Base-by-base conservation (phyloP, 1,284 basidiomycete species). In the Papiliotrema fonsecae region DNA sequence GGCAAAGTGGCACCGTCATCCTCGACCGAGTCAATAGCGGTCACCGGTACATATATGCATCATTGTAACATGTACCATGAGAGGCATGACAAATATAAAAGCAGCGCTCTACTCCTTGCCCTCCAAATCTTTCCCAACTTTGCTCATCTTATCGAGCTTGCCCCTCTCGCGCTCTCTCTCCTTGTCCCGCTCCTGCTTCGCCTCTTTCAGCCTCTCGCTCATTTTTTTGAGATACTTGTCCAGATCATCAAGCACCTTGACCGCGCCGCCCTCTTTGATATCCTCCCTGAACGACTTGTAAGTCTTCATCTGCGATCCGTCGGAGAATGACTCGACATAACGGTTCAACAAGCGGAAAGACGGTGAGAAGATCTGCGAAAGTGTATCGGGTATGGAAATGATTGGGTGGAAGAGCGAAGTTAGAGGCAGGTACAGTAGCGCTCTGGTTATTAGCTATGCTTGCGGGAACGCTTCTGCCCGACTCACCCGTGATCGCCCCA, bases 71-170 rank as follows among this genome's bases (percentile, higher is more conserved):
- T n/a, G n/a, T n/a, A n/a, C n/a, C n/a, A n/a, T n/a, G n/a, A n/a
- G n/a, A n/a, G n/a, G n/a, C n/a, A n/a, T n/a, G n/a, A n/a, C n/a
- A n/a, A n/a, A n/a, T n/a, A n/a, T n/a, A n/a, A n/a, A n/a, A n/a
- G n/a, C n/a, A n/a, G n/a, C n/a, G n/a, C n/a, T n/a, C n/a, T n/a
- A n/a, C n/a, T n/a, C n/a, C n/a, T n/a, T n/a, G n/a, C n/a, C n/a
- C n/a, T n/a, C n/a, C n/a, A n/a, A n/a, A n/a, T 96, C 96, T 77
- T 93, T 96, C 68, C 72, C 86, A 39, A 97, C 92, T 76, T 87
- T 88, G n/a, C 35, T 42, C 35, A 21, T 38, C 36, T 50, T 39
- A 19, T 27, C 37, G 40, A 26, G 13, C 25, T 39, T 52, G 31
- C 50, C 47, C 41, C 52, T 50, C 32, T 55, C 37, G 7, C 45